Base-by-base conservation (phyloP, 2,329 filamentous ascomycete species). In the Cladosporium halotolerans region DNA sequence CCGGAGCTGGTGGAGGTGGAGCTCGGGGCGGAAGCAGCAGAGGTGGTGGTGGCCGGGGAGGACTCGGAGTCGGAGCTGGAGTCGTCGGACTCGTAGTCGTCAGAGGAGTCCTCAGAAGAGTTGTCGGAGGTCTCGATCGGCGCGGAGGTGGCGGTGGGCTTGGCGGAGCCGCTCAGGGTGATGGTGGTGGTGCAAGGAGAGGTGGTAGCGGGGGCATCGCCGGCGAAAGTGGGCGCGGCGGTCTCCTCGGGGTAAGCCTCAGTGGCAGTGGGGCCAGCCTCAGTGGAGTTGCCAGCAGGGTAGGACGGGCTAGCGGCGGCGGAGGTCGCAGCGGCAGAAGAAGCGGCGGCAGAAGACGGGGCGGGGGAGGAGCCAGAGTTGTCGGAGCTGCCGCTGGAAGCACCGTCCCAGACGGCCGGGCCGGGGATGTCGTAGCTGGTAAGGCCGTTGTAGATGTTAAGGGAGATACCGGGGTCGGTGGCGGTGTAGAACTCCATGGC, bases 401-500 rank as follows among this genome's bases (percentile, higher is more conserved):
- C 13, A n/a, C 40, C 40, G 45, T 40, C 44, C 40, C 45, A 57
- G 51, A 70, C 60, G 49, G 65, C 59, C 9, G 77, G 77, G 14
- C 78, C 78, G 28, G 77, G 77, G 47, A 79, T 78, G 28, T 62
- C 56, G 61, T 80, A 80, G 31, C 61, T 66, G 56, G 62, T 62
- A 51, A 76, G 62, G 38, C 65, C 60, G 49, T 68, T 59, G 73
- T 83, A 83, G 67, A 83, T 74, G 73, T 77, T 79, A 73, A 82
- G 68, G 56, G 72, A 60, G 64, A 84, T 79, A 58, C 81, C 81
- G 13, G 76, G 66, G 64, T 83, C 80, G 46, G 70, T 67, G 62
- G 73, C 70, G 45, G 70, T 80, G 74, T 84, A 84, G 38, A 83
- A 72, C 55, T 67, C 64, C 9, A 76, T 79, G 48, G 74, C 80